Evolutionary conservation across 1,284 basidiomycete species (phyloP), one percentile per base, ranked within the genome.

Genomic region (Boletellus sp.): DNA sequence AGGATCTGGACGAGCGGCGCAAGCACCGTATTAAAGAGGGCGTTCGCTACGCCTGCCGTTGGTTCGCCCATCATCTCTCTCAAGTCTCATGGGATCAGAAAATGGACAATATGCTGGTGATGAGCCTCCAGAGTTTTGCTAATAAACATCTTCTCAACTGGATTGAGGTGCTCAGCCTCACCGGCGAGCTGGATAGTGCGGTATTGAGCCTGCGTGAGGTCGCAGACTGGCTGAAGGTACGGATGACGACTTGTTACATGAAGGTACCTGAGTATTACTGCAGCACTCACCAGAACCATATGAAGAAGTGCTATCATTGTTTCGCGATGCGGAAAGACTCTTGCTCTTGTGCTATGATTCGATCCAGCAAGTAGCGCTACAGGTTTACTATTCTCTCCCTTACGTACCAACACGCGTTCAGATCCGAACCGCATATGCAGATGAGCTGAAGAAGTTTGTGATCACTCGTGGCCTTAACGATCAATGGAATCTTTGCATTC

Each of bases 141-240:
- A 44, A 22, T 4, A 26, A 21, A 35, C 47, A 46, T 38, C 47
- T 62, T 30, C 44, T 63, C 13, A 55, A 54, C 38, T 63, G 60
- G 62, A 54, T 66, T 1, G 62, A 65, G 18, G 53, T 58, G 1
- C 52, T 62, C 37, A 64, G 57, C 45, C 24, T 63, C 6, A 49
- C 51, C 4, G 61, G 55, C 22, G 55, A 58, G 18, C 40, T 65
- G 24, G 52, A 56, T 24, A 55, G 50, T 36, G 53, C 50, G 19
- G 41, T 61, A 18, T 35, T 47, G 2, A 63, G 44, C 22, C 49
- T 63, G 41, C 59, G 53, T 18, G 54, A 48, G 19, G 40, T 44
- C 39, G 30, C 19, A 7, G 48, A 54, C 21, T 62, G 60, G 60
- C 40, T 61, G 4, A 55, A 59, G 50, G 61, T 63, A 18, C 40